phyloP scores from a whole-genome alignment of 352 stramenopile genomes.

The Phytophthora sansomeana region DNA sequence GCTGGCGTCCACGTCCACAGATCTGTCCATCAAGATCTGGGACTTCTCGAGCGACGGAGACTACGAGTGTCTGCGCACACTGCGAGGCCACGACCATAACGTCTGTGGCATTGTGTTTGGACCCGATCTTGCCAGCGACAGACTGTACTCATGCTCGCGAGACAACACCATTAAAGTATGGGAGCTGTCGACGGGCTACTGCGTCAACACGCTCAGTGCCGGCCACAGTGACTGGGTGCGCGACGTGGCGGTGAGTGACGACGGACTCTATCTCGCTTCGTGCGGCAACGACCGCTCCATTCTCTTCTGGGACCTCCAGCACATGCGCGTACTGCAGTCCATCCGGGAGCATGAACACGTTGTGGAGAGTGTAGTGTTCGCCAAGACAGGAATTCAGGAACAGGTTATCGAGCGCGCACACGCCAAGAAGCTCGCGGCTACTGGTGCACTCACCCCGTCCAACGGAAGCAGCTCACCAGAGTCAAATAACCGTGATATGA shows the following conservation, averaged over 20 bases:
- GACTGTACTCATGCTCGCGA: slow-evolving; percentile 94
- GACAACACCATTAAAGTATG: slow-evolving; percentile 98
- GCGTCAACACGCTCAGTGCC: slow-evolving; percentile 92
- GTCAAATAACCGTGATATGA: slow-evolving; percentile 34
- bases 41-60: slow-evolving; percentile 93
- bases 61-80: slow-evolving; percentile 95
- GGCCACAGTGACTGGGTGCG: slow-evolving; percentile 98
- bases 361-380: slow-evolving; percentile 95
- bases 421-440: slow-evolving; percentile 66
- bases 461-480: slow-evolving; percentile 28
- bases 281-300: slow-evolving; percentile 97
- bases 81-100: slow-evolving; percentile 98
- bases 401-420: slow-evolving; percentile 76
- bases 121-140: slow-evolving; percentile 73
- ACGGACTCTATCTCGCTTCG: slow-evolving; percentile 94
- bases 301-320: slow-evolving; percentile 94
- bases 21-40: slow-evolving; percentile 98
- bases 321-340: slow-evolving; percentile 75
- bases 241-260: slow-evolving; percentile 95
- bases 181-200: slow-evolving; percentile 98
- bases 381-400: slow-evolving; percentile 65
- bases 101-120: slow-evolving; percentile 95
- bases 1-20: slow-evolving; percentile 89
- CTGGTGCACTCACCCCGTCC: slow-evolving; percentile 30
- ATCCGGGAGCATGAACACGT: slow-evolving; percentile 98